Evolutionary conservation across 352 stramenopile genomes (phyloP).

Genomic region (Globisporangium viniferum): DNA sequence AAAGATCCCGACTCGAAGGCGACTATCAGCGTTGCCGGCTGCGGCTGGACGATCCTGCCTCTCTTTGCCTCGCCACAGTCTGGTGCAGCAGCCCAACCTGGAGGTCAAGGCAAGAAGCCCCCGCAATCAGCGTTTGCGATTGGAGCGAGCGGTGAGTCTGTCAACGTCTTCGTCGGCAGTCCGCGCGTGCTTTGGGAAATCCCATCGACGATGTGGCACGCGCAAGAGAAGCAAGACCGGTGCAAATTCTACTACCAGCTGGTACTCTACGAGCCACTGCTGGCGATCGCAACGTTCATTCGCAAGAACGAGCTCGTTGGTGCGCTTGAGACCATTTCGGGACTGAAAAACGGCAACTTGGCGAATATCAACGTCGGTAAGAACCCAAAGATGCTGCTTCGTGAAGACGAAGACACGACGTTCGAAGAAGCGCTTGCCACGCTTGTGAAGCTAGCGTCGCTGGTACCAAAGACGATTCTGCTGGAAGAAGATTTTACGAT

Average conservation of each 20-base stretch:
- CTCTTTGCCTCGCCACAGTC: constrained; percentile 58
- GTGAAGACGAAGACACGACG: constrained; percentile 36
- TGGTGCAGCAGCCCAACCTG: constrained; percentile 14
- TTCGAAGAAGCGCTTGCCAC: constrained; percentile 56
- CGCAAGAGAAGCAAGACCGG: constrained; percentile 44
- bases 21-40: constrained; percentile 71
- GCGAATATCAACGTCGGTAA: constrained; percentile 64
- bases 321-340: constrained; percentile 67
- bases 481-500: constrained; percentile 65
- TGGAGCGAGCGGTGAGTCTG: constrained; percentile 40
- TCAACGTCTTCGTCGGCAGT: constrained; percentile 70
- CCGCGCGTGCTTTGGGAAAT: constrained; percentile 73
- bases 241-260: constrained; percentile 75
- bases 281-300: constrained; percentile 58
- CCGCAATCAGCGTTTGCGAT: constrained; percentile 29
- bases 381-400: constrained; percentile 57
- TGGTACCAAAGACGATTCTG: constrained; percentile 56
- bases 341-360: constrained; percentile 67
- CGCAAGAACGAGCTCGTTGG: constrained; percentile 88
- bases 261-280: constrained; percentile 53
- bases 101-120: constrained; percentile 11
- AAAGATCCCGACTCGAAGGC: constrained; percentile 81
- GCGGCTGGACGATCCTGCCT: constrained; percentile 91
- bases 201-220: constrained; percentile 46
- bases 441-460: constrained; percentile 54